A percentile compares a stretch with the other conserved stretches of the same genome.
Conservation (phyloP, 345 rosid genomes). For the Salix brachista region DNA sequence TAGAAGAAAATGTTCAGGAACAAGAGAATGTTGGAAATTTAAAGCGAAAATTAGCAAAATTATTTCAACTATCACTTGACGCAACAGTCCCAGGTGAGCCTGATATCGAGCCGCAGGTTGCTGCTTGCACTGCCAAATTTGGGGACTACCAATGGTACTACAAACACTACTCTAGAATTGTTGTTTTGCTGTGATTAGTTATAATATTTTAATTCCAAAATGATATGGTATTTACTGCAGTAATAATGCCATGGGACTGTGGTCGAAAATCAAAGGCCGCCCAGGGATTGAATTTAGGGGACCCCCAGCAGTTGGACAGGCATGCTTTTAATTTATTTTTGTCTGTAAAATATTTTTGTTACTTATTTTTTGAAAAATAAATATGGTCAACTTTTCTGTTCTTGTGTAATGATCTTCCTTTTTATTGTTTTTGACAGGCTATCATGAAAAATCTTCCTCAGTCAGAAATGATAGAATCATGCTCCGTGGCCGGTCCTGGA, state of each 20-base stretch:
- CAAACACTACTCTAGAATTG: neutral
- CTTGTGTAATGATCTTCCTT: neutral
- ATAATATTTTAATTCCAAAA: neutral
- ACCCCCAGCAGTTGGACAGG: constrained; percentile 91
- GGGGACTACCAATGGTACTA: constrained; percentile 93
- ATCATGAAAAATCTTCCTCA: constrained; percentile 64
- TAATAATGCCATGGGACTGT: constrained; percentile 89
- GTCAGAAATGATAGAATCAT: constrained; percentile 75
- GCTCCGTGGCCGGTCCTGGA: constrained; percentile 92
- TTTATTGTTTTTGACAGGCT: constrained; percentile 41
- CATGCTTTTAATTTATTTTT: constrained; percentile 5
- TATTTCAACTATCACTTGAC: constrained; percentile 58
- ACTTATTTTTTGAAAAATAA: neutral
- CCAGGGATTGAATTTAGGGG: constrained; percentile 48
- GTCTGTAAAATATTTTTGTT: neutral
- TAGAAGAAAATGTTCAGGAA: constrained; percentile 26
- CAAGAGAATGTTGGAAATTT: constrained; percentile 56
- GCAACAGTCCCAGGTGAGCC: constrained; percentile 54
- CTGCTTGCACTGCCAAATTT: constrained; percentile 58
- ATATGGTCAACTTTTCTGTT: neutral
- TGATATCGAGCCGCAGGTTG: constrained; percentile 64
- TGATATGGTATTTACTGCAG: constrained; percentile 28
- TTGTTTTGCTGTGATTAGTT: neutral
- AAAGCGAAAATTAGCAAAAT: constrained; percentile 53
- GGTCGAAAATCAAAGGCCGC: constrained; percentile 68